A percentile compares a stretch with the other conserved stretches of the same genome.
Evolutionary conservation across 2,329 filamentous ascomycete genomes (phyloP).

Genomic region (Knufia petricola): DNA sequence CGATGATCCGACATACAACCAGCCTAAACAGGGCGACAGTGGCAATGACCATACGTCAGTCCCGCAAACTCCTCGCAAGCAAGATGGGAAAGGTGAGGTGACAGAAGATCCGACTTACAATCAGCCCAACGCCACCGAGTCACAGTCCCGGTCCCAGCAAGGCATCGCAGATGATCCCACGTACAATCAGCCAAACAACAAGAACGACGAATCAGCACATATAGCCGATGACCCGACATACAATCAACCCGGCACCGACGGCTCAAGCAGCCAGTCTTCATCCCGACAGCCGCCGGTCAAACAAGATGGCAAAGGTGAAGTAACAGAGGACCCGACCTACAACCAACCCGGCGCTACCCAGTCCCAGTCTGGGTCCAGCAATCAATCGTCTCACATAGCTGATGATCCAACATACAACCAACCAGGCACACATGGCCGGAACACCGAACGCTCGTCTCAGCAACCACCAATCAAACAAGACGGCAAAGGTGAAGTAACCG

Average conservation of each 20-base stretch:
- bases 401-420: conserved; percentile 8
- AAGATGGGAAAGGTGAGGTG: conserved; percentile 5
- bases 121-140: not conserved
- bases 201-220: no score
- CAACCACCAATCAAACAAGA: not conserved
- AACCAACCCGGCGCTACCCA: not conserved
- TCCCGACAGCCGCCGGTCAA: conserved; percentile 8
- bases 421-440: not conserved
- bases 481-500: not conserved
- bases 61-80: conserved; percentile 8
- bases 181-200: not conserved
- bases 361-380: not conserved
- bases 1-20: conserved; percentile 1
- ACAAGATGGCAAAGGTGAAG: conserved; percentile 7
- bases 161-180: not conserved
- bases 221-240: conserved; percentile 2
- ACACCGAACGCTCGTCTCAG: not conserved
- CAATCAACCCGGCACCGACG: not conserved
- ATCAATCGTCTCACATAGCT: not conserved
- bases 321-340: not conserved
- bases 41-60: not conserved
- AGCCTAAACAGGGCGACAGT: not conserved
- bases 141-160: no score
- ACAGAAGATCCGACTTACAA: not conserved
- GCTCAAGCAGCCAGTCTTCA: not conserved